Evolutionary conservation across 768 basidiomycete genomes (phyloP), one percentile per base, ranked within the genome.

Genomic region (Boletus patriciae): DNA sequence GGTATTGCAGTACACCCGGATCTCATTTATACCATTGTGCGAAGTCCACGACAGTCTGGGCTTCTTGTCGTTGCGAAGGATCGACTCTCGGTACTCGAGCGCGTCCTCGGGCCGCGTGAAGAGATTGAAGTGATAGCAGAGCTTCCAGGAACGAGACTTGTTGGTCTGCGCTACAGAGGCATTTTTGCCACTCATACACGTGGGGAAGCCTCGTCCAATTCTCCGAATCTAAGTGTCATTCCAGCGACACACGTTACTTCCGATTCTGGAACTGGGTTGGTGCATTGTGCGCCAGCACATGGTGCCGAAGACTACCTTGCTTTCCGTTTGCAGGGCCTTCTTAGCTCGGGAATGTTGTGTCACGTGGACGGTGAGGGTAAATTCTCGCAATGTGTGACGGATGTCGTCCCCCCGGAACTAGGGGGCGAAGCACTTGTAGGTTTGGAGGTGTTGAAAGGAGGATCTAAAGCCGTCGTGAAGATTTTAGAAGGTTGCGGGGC

Each of bases 251-350:
- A 96, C 66, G 96, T 98, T 16, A 92, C 88, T 1, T 73, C 88
- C 0, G 82, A 86, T 18, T 89, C 94, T n/a, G 96, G 96, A 7
- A 97, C 95, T 2, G 95, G 96, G 34, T 81, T 98, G 13, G 96
- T 99, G 1, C 96, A 98, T 66, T 92, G 89, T 61, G 95, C 96
- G 0, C 95, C 96, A 13, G 94, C 92, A 1, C 96, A 98, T 65
- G 96, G 95, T 18, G 80, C 83, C 11, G 96, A 99, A 64, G 96
- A 99, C 70, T 99, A 96, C 67, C 79, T 81, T 31, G 80, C 84
- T 7, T 92, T 91, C 75, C 83, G 78, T n/a, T 62, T 75, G 0
- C 75, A 83, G 3, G 81, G 79, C 31, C 74, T 85, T 25, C 68
- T 88, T n/a, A 63, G 62, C 44, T 62, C 75, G 1, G 71, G 80